phyloP scores from a whole-genome alignment of 768 basidiomycete species.

The Leccinum disarticulatum region DNA sequence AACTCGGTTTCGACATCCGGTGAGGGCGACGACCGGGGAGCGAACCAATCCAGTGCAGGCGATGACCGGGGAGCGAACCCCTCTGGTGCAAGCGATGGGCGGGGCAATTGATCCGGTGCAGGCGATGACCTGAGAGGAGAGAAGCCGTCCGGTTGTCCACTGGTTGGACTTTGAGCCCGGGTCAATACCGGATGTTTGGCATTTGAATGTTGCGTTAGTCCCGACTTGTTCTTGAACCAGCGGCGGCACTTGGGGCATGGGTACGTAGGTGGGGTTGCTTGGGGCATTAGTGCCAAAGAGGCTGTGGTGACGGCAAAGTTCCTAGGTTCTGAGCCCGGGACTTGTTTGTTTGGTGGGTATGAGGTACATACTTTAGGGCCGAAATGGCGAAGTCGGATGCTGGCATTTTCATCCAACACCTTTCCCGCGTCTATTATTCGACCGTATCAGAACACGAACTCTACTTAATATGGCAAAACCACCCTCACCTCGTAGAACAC shows the following conservation, averaged over 20 bases:
- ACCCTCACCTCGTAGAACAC: neutral
- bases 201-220: neutral
- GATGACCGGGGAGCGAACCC: too few species aligned
- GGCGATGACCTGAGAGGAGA: too few species aligned
- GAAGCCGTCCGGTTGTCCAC: too few species aligned
- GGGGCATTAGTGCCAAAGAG: neutral
- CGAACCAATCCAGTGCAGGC: neutral
- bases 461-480: neutral
- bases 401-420: neutral
- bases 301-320: neutral
- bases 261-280: neutral
- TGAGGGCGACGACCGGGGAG: neutral
- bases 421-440: neutral
- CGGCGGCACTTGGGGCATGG: neutral
- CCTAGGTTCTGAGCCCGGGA: too few species aligned
- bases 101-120: too few species aligned
- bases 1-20: neutral
- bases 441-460: neutral
- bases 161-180: neutral
- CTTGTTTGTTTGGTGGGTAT: neutral
- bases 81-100: too few species aligned
- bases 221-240: neutral
- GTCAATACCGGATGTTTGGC: neutral
- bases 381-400: too few species aligned
- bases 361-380: too few species aligned